Evolutionary conservation across 805 yeast genomes (phyloP).

Genomic region (Torulaspora quercuum): DNA sequence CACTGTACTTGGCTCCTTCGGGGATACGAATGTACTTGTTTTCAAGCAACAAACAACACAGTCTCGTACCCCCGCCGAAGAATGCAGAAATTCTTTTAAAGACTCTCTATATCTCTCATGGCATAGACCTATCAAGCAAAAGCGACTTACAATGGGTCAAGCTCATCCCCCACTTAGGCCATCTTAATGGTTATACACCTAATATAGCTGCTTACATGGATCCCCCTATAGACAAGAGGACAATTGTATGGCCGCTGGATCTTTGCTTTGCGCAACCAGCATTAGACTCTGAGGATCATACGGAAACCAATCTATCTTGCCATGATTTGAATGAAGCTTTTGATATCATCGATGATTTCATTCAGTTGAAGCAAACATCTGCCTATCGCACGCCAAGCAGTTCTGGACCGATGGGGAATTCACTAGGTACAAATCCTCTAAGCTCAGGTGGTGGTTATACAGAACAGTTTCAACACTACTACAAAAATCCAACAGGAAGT

Average conservation of each 20-base stretch:
- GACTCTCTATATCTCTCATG: conserved; percentile 41
- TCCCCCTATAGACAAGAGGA: conserved; percentile 50
- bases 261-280: conserved; percentile 57
- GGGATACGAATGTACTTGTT: conserved; percentile 50
- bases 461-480: conserved; percentile 32
- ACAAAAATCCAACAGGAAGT: conserved; percentile 21
- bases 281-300: conserved; percentile 10
- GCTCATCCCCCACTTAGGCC: conserved; percentile 63
- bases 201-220: conserved; percentile 53
- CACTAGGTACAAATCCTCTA: conserved; percentile 29
- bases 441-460: conserved; percentile 36
- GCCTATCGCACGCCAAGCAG: conserved; percentile 39
- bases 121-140: conserved; percentile 27
- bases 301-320: conserved; percentile 15
- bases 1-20: conserved; percentile 52
- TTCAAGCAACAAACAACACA: conserved; percentile 35
- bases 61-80: conserved; percentile 42
- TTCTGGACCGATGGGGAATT: conserved; percentile 18
- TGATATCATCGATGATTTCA: conserved; percentile 40
- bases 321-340: conserved; percentile 34
- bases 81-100: conserved; percentile 39
- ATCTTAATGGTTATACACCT: conserved; percentile 66
- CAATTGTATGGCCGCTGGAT: conserved; percentile 68
- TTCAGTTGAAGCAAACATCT: conserved; percentile 39
- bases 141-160: conserved; percentile 55